phyloP scores from a whole-genome alignment of 1,284 basidiomycete genomes.

The Leccinum subatratum region DNA sequence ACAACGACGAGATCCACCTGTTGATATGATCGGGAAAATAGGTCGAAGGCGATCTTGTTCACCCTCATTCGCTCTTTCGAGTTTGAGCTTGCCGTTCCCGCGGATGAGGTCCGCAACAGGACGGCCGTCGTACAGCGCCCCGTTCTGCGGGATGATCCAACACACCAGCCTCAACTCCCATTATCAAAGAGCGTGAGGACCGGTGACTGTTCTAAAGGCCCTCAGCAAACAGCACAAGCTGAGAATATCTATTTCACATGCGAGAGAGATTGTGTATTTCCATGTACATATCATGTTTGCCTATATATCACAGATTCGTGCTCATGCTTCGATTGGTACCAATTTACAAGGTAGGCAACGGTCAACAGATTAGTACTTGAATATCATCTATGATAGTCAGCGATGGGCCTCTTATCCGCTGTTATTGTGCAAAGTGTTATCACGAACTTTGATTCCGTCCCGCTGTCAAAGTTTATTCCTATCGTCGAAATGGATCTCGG shows the following conservation, averaged over 20 bases:
- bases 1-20: background rate
- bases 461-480: too few species aligned
- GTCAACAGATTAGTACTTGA: background rate
- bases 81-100: constrained; percentile 48
- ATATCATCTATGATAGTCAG: background rate
- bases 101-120: constrained; percentile 38
- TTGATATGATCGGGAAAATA: background rate
- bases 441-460: too few species aligned
- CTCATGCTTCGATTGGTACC: too few species aligned
- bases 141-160: constrained; percentile 26
- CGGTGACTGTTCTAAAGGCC: background rate
- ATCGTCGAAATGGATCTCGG: background rate
- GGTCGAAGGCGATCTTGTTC: constrained; percentile 18
- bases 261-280: background rate
- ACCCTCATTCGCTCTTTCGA: constrained; percentile 52
- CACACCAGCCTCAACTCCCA: constrained; percentile 17
- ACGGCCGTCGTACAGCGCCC: constrained; percentile 39
- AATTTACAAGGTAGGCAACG: too few species aligned
- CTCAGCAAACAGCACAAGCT: background rate
- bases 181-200: constrained; percentile 3
- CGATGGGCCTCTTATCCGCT: background rate
- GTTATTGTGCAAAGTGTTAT: background rate
- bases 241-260: background rate
- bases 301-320: too few species aligned
- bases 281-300: background rate